Percentiles rank a stretch among this genome's conserved stretches.
phyloP scores from a whole-genome alignment of 1,284 basidiomycete species.

The Microbotryum violaceum region DNA sequence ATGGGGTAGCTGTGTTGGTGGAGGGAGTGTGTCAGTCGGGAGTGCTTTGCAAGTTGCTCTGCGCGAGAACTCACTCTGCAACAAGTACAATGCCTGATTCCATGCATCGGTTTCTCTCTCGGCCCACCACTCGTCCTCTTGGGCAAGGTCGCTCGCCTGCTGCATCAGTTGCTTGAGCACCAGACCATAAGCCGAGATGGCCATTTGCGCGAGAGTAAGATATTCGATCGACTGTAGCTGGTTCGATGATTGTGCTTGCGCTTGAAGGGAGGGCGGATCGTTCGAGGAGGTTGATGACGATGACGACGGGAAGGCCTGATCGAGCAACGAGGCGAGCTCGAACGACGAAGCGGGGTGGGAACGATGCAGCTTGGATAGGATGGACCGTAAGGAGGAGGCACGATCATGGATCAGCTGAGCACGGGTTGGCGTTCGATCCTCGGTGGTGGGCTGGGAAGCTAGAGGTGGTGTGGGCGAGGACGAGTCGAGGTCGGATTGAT shows the following conservation, averaged over 20 bases:
- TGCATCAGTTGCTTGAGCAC: constrained; percentile 28
- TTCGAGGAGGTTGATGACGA: not conserved
- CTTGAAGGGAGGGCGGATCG: too few species aligned
- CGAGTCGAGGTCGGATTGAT: too few species aligned
- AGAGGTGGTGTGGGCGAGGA: too few species aligned
- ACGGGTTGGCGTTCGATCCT: too few species aligned
- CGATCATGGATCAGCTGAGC: not conserved
- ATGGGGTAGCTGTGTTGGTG: constrained; percentile 7
- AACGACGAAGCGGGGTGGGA: not conserved
- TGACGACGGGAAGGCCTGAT: constrained; percentile 15
- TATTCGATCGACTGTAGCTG: constrained; percentile 22
- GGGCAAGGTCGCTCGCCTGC: constrained; percentile 24
- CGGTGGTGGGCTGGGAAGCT: too few species aligned
- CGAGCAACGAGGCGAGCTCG: constrained; percentile 11
- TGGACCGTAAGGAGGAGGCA: not conserved
- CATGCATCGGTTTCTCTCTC: constrained; percentile 21
- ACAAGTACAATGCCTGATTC: constrained; percentile 22
- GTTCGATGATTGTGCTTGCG: too few species aligned
- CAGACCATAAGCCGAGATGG: constrained; percentile 19
- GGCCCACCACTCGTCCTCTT: constrained; percentile 32
- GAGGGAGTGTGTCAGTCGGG: not conserved
- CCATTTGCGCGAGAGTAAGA: constrained; percentile 26
- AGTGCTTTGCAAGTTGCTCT: not conserved
- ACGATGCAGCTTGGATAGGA: constrained; percentile 15
- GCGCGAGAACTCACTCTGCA: constrained; percentile 18